These are phyloP conservation scores for Hanseniaspora valbyensis DNA, from an alignment of 805 yeast species.

Conservation along the genomic window DNA sequence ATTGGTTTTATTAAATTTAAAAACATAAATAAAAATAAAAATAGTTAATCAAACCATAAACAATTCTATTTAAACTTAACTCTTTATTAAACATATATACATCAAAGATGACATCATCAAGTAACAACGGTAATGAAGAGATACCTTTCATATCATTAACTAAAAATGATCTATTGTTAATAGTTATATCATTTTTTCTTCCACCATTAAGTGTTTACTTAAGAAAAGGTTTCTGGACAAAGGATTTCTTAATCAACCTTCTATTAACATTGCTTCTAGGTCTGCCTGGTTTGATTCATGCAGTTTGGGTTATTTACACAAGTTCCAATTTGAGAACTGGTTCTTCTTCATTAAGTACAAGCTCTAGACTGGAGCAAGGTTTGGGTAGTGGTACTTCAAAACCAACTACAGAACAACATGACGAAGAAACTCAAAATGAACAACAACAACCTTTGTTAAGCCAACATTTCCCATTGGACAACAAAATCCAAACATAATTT, in stretches of 20 bases:
- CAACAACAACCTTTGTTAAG: slow-evolving; percentile 1
- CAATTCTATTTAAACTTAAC: no score
- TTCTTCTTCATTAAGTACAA: no score
- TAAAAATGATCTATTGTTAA: slow-evolving; percentile 8
- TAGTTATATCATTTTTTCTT: slow-evolving; percentile 40
- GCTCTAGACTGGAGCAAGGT: slow-evolving; percentile 8
- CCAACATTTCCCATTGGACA: slow-evolving; percentile 2
- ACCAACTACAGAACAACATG: not conserved
- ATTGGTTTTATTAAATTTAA: no score
- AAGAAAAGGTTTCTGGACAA: slow-evolving; percentile 49
- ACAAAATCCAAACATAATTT: slow-evolving; percentile 7
- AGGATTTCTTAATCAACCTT: slow-evolving; percentile 44
- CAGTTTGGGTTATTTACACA: slow-evolving; percentile 19
- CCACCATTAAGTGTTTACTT: slow-evolving; percentile 67
- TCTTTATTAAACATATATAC: not conserved
- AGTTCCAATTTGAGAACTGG: slow-evolving; percentile 6
- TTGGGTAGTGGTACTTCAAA: not conserved
- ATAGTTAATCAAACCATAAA: no score
- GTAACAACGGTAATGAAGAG: not conserved
- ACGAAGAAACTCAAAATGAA: not conserved
- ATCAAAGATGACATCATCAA: not conserved
- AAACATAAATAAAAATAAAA: no score
- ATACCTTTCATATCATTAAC: slow-evolving; percentile 6
- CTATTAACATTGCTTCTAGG: slow-evolving; percentile 1
- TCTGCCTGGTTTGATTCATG: slow-evolving; percentile 18